A percentile compares a stretch with the other conserved stretches of the same genome.
Conservation (phyloP, 108 stramenopile genomes). For the Fragilaria crotonensis region DNA sequence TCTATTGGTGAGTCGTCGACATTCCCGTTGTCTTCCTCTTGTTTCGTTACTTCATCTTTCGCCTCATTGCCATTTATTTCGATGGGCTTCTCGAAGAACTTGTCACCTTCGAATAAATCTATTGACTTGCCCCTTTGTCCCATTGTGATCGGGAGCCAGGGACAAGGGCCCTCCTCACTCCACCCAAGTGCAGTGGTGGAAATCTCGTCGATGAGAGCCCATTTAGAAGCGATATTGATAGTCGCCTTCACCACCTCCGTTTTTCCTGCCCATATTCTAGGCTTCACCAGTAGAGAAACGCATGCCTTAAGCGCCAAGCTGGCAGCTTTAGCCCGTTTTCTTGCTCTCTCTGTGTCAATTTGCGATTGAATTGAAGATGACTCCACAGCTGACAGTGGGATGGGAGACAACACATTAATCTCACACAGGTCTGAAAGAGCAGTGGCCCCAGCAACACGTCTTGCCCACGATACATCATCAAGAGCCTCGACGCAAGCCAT, state of each 20-base stretch:
- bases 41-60: slow-evolving; percentile 15
- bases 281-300: slow-evolving; percentile 36
- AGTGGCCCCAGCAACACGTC: slow-evolving; percentile 47
- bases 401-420: slow-evolving; percentile 52
- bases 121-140: slow-evolving; percentile 10
- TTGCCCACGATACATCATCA: slow-evolving; percentile 56
- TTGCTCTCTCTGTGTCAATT: slow-evolving; percentile 15
- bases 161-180: slow-evolving; percentile 5
- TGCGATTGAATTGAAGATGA: neutral
- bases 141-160: slow-evolving; percentile 26
- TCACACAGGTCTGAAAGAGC: slow-evolving; percentile 48
- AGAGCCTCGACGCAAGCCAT: slow-evolving; percentile 41
- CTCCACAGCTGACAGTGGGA: slow-evolving; percentile 23
- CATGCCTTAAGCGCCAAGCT: slow-evolving; percentile 32
- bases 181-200: slow-evolving; percentile 4
- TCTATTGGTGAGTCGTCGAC: slow-evolving; percentile 17
- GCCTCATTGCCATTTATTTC: slow-evolving; percentile 9
- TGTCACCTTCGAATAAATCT: slow-evolving; percentile 52
- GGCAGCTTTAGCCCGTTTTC: slow-evolving; percentile 38
- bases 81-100: slow-evolving; percentile 1
- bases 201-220: slow-evolving; percentile 7
- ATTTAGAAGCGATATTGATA: slow-evolving; percentile 28
- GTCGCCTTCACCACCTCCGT: slow-evolving; percentile 38
- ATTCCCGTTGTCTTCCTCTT: slow-evolving; percentile 15
- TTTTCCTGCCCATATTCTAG: slow-evolving; percentile 71